These are phyloP conservation scores for Dimocarpus longan DNA, from an alignment of 345 rosid genomes.

Conservation along the genomic window DNA sequence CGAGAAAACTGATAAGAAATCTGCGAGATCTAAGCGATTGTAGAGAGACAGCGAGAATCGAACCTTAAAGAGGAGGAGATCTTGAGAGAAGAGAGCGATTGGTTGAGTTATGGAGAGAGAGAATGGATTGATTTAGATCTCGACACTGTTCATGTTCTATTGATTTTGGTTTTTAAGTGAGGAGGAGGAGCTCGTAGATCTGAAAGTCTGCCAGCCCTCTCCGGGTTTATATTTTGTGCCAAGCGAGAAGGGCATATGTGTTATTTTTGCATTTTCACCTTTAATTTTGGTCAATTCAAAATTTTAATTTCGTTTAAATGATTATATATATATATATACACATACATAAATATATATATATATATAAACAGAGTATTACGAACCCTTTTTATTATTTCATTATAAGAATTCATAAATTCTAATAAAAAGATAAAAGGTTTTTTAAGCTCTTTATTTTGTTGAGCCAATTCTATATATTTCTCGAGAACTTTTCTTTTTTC, in stretches of 20 bases:
- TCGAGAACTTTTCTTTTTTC: too few relatives aligned
- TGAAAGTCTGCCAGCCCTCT: not conserved
- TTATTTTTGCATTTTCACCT: not conserved
- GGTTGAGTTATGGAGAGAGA: slow-evolving; percentile 19
- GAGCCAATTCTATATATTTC: too few relatives aligned
- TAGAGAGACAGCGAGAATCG: slow-evolving; percentile 14
- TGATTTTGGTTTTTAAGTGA: not conserved
- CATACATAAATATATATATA: too few relatives aligned
- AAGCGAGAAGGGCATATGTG: not conserved
- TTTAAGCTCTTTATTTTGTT: too few relatives aligned
- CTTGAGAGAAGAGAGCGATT: slow-evolving; percentile 13
- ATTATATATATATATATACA: too few relatives aligned
- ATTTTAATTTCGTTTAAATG: too few relatives aligned
- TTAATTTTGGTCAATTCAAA: too few relatives aligned
- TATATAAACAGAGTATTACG: too few relatives aligned
- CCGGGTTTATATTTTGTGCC: not conserved
- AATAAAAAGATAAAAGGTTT: too few relatives aligned
- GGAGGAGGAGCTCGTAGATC: slow-evolving; percentile 21
- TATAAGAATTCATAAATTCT: too few relatives aligned
- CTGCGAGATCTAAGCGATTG: slow-evolving; percentile 2
- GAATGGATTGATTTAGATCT: slow-evolving; percentile 32
- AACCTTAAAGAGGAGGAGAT: slow-evolving; percentile 35
- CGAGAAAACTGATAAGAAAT: slow-evolving; percentile 7
- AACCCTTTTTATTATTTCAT: too few relatives aligned
- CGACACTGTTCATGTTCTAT: not conserved